Evolutionary conservation across 1,139 yeast genomes (phyloP), one percentile per base, ranked within the genome.

Genomic region (Protomyces inouyei): DNA sequence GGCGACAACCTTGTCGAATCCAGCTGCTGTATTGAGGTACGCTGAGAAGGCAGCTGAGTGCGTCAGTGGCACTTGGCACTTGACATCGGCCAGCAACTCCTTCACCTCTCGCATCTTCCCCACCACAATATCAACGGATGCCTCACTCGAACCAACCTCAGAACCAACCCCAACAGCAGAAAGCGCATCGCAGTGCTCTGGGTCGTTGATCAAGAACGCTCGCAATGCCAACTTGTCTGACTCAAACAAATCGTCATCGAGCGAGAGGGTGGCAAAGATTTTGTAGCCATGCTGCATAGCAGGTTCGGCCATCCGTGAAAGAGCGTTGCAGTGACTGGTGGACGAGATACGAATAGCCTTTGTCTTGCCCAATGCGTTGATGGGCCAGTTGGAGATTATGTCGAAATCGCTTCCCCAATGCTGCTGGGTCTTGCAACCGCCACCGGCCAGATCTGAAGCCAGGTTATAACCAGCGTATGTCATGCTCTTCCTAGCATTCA

Each of bases 61-160:
- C 23, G 23, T 21, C 23, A 21, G 23, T 21, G 23, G 23, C 23
- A 21, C 23, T 21, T 21, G 23, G 23, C 23, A 21, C 23, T 21
- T 21, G 23, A 21, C 23, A 2, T 21, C 23, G 23, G 23, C 23
- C 23, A 21, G 23, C 23, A 21, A 21, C 3, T 21, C 23, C 83
- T 80, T 89, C 96, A 54, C 97, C 97, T 80, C 61, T 53, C 36
- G 43, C 54, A 43, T 48, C 55, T 59, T 36, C 28, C 57, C 18
- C 23, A 64, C 60, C 38, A 64, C 54, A 18, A 53, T 54, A 25
- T 54, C 52, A 16, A 64, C 66, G 77, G 90, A 70, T 75, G 90
- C 97, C 55, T 77, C 83, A 82, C 97, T 87, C 82, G 90, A 90
- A 71, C 90, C 80, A 67, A 95, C 92, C 80, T 91, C 97, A 40